Evolutionary conservation across 805 yeast genomes (phyloP).

Genomic region (Kodamaea jinghongensis): DNA sequence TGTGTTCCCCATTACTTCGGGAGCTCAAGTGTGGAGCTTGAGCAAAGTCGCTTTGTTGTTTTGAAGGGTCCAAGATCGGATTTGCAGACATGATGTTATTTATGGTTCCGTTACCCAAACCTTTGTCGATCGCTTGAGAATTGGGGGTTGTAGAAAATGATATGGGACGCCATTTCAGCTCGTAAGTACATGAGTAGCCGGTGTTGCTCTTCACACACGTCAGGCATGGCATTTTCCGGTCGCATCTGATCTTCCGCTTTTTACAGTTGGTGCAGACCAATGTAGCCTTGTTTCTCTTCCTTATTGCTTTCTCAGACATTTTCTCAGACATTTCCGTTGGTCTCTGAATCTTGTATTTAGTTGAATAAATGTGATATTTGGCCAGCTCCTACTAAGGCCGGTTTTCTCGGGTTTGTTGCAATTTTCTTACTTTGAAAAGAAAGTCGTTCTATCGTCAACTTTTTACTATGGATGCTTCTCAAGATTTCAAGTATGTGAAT

Average conservation of each 20-base stretch:
- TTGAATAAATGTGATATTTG: too few species aligned
- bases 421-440: too few species aligned
- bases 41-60: not conserved
- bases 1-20: not conserved
- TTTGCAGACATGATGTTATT: not conserved
- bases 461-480: too few species aligned
- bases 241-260: slow-evolving; percentile 33
- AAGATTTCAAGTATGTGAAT: too few species aligned
- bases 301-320: slow-evolving; percentile 9
- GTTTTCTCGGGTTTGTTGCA: too few species aligned
- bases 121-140: slow-evolving; percentile 3
- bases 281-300: slow-evolving; percentile 21
- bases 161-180: slow-evolving; percentile 15
- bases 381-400: too few species aligned
- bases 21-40: not conserved
- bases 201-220: slow-evolving; percentile 22
- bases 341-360: too few species aligned
- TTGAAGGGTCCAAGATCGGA: not conserved
- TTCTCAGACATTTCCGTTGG: too few species aligned
- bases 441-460: too few species aligned
- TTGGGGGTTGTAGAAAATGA: slow-evolving; percentile 2
- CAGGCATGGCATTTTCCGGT: slow-evolving; percentile 26
- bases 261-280: slow-evolving; percentile 32
- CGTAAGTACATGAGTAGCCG: slow-evolving; percentile 20
- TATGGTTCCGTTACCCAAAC: slow-evolving; percentile 5